phyloP scores from a whole-genome alignment of 495 filamentous ascomycete species.

The Aspergillus mulundensis region DNA sequence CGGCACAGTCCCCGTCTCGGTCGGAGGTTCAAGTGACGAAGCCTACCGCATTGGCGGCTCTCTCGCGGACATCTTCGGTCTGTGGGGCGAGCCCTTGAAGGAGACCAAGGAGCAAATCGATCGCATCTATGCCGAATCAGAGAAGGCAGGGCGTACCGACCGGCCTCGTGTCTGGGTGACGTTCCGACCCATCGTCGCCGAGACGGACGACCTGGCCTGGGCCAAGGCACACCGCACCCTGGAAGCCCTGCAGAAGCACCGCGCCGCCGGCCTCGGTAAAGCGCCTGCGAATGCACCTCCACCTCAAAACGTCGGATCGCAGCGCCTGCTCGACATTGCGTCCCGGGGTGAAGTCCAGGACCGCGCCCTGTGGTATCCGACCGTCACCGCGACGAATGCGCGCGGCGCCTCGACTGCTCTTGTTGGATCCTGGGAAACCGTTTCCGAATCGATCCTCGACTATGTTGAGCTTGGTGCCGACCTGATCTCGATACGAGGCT shows the following conservation, averaged over 20 bases:
- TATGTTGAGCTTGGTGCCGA: slow-evolving; percentile 51
- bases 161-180: slow-evolving; percentile 53
- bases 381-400: slow-evolving; percentile 51
- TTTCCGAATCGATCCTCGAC: slow-evolving; percentile 47
- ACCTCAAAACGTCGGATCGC: slow-evolving; percentile 52
- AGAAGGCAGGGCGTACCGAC: slow-evolving; percentile 39
- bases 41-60: slow-evolving; percentile 51
- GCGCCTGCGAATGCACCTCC: slow-evolving; percentile 26
- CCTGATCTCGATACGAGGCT: slow-evolving; percentile 51
- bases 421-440: slow-evolving; percentile 46
- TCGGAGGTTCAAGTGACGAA: slow-evolving; percentile 50
- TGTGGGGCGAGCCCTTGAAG: slow-evolving; percentile 54
- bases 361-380: slow-evolving; percentile 53
- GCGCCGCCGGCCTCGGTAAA: slow-evolving; percentile 28
- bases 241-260: slow-evolving; percentile 33
- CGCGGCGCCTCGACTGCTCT: slow-evolving; percentile 52
- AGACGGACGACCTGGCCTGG: slow-evolving; percentile 54
- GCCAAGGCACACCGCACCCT: slow-evolving; percentile 47
- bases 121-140: slow-evolving; percentile 48
- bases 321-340: slow-evolving; percentile 50
- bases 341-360: slow-evolving; percentile 51
- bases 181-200: slow-evolving; percentile 51
- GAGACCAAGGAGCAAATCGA: slow-evolving; percentile 54
- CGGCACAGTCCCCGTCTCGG: slow-evolving; percentile 47
- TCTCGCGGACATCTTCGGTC: slow-evolving; percentile 51